Conservation (phyloP, 1,139 yeast genomes). For the Magnusiomyces suaveolens region DNA sequence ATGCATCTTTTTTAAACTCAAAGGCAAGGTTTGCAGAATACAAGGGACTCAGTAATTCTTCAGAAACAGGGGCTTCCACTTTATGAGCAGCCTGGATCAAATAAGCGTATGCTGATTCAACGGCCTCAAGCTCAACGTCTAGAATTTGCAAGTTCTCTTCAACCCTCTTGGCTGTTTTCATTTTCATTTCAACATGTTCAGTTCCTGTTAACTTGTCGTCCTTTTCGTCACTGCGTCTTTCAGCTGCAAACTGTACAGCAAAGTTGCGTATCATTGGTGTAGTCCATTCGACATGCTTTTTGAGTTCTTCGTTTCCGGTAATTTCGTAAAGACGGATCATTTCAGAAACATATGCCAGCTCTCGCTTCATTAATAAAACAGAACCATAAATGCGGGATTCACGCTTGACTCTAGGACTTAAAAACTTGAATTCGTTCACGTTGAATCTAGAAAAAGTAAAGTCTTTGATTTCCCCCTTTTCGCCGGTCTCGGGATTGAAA, state of each 20-base stretch:
- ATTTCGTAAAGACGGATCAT: constrained; percentile 7
- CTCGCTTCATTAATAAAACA: neutral
- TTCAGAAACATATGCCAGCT: constrained; percentile 6
- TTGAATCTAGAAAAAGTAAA: neutral
- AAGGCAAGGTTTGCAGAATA: no score
- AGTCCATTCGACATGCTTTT: constrained; percentile 6
- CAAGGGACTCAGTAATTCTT: no score
- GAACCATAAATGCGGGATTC: neutral
- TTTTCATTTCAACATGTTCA: no score
- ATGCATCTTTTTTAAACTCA: no score
- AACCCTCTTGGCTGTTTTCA: no score
- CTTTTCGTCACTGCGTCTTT: no score
- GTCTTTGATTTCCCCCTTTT: neutral
- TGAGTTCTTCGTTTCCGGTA: constrained; percentile 10
- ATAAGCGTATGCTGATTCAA: no score
- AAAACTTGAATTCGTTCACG: neutral
- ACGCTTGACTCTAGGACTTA: neutral
- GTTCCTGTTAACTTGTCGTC: no score
- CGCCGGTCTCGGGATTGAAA: neutral
- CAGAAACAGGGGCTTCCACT: no score
- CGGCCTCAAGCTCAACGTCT: no score
- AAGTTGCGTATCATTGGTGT: constrained; percentile 5
- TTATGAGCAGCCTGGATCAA: no score
- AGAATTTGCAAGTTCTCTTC: no score
- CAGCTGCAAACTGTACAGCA: constrained; percentile 5